A percentile compares a stretch with the other conserved stretches of the same genome.
phyloP scores from a whole-genome alignment of 192 early-diverging fungal species.

The Rhizophagus prolifer region DNA sequence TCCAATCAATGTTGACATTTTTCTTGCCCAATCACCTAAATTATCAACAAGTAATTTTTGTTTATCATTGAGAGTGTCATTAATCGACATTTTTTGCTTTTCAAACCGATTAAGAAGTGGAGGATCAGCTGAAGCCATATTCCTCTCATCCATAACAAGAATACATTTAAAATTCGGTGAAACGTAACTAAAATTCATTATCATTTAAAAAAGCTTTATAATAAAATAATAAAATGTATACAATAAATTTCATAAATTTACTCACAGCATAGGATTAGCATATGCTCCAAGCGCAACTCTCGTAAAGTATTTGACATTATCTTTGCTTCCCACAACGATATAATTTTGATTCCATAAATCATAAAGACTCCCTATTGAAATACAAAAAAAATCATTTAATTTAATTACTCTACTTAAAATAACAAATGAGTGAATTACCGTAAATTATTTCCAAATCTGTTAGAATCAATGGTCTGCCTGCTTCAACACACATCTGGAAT shows the following conservation, averaged over 20 bases:
- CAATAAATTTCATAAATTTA: neutral
- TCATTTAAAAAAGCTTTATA: neutral
- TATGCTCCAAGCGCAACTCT: slow-evolving; percentile 22
- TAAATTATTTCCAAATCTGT: slow-evolving; percentile 28
- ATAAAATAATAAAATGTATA: too few relatives aligned
- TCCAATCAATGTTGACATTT: slow-evolving; percentile 12
- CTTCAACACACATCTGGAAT: slow-evolving; percentile 28
- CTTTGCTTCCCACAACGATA: slow-evolving; percentile 10
- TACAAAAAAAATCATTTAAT: neutral
- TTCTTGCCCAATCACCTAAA: slow-evolving; percentile 10
- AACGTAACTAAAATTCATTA: neutral
- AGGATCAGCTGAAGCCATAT: slow-evolving; percentile 12
- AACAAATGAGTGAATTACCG: neutral
- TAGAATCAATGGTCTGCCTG: slow-evolving; percentile 20
- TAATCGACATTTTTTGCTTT: slow-evolving; percentile 23
- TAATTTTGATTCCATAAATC: slow-evolving; percentile 34
- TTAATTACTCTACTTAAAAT: neutral
- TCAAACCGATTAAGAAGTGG: slow-evolving; percentile 18
- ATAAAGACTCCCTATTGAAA: slow-evolving; percentile 23
- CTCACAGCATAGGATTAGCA: slow-evolving; percentile 30
- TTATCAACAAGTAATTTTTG: neutral
- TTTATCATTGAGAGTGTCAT: slow-evolving; percentile 3
- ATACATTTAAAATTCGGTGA: slow-evolving; percentile 26
- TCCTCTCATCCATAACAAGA: slow-evolving; percentile 23
- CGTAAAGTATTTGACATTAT: slow-evolving; percentile 17